These are phyloP conservation scores for Grosmannia serpens DNA, from an alignment of 2,329 filamentous ascomycete species.

Conservation along the genomic window DNA sequence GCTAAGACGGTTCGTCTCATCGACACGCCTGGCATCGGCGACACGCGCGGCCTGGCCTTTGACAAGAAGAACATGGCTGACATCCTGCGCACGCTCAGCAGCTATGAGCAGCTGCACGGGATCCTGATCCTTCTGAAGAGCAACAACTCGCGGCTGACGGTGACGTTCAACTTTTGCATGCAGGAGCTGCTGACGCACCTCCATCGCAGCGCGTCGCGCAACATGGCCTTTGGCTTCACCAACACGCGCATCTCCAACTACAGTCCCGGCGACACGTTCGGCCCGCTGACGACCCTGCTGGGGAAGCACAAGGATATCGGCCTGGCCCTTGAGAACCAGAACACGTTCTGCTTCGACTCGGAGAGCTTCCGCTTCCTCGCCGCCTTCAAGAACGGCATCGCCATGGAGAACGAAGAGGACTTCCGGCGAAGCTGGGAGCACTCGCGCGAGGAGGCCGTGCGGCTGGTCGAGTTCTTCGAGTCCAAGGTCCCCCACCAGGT, in stretches of 20 bases:
- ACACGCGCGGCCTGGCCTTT: conserved; percentile 24
- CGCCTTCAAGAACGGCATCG: conserved; percentile 20
- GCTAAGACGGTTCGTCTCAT: conserved; percentile 23
- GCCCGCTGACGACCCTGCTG: conserved; percentile 21
- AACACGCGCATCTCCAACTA: conserved; percentile 30
- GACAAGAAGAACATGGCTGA: conserved; percentile 28
- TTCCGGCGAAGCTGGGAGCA: conserved; percentile 24
- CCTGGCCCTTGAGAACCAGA: conserved; percentile 18
- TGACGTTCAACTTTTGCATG: conserved; percentile 28
- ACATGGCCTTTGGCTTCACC: conserved; percentile 32
- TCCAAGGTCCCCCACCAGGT: conserved; percentile 20
- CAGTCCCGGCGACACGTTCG: conserved; percentile 27
- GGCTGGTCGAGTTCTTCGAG: conserved; percentile 21
- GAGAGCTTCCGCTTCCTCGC: conserved; percentile 31
- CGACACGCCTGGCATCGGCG: conserved; percentile 31
- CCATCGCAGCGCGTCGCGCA: conserved; percentile 23
- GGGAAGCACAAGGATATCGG: conserved; percentile 18
- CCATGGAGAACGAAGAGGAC: conserved; percentile 21
- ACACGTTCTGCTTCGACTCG: conserved; percentile 30
- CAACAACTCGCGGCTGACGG: conserved; percentile 24
- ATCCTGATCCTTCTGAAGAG: conserved; percentile 31
- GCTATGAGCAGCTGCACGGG: conserved; percentile 25
- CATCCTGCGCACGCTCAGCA: conserved; percentile 22
- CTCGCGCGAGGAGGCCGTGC: conserved; percentile 19
- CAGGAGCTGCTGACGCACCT: conserved; percentile 27